Evolutionary conservation across 257 asterid species (phyloP), one percentile per base, ranked within the genome.

Genomic region (Nicotiana tabacum): DNA sequence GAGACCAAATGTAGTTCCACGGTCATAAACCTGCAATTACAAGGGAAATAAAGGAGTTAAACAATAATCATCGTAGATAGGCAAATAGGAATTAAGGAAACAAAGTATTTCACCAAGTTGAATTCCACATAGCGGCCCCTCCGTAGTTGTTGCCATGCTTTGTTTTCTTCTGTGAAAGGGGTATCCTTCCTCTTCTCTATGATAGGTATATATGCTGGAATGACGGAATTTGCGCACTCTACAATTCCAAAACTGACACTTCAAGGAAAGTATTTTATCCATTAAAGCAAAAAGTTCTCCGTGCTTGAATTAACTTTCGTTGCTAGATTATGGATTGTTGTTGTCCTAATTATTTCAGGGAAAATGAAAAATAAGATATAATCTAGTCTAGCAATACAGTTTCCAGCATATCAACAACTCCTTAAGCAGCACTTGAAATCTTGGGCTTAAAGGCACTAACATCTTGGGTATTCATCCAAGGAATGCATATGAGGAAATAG

Each of bases 1-100:
- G 78, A 96, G 97, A 81, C 99, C 99, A 87, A 95, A 95, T 82
- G 98, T 95, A 37, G 99, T 95, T 86, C 99, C 99, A 57, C 99
- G 97, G 83, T 95, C 99, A 87, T 95, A 95, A 77, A 92, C 98
- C 99, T 95, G 83, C 85, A 85, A 62, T 77, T 21, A n/a, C 17
- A 85, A 29, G 65, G 1, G 43, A 9, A 48, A 80, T 46, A 76
- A 69, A 64, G 56, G 2, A 2, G 56, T 76, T 51, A 61, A 61
- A 21, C 66, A 57, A 18, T 87, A 39, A 83, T 87, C 82, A 83
- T 6, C 80, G 7, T 51, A 33, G 70, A 77, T 16, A 46, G 77
- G 24, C 65, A 9, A 33, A 39, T 12, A 48, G 35, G 13, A 24
- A 79, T 78, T 35, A 76, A 24, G 51, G 43, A 60, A 78, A 39